These are phyloP conservation scores for Naganishia liquefaciens DNA, from an alignment of 1,284 basidiomycete genomes.

Conservation along the genomic window DNA sequence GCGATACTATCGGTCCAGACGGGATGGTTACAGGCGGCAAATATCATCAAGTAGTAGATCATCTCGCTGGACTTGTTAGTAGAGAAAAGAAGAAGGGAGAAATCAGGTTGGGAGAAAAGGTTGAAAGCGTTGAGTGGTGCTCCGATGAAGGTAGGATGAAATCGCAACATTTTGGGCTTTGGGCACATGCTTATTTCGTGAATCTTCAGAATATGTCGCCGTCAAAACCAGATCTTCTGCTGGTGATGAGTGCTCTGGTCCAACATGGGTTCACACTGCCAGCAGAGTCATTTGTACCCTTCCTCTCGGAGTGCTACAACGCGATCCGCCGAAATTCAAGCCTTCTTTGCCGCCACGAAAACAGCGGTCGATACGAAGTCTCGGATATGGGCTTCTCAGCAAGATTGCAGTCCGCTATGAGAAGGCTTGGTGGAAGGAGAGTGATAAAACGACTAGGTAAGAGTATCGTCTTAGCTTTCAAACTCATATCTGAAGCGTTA, in stretches of 20 bases:
- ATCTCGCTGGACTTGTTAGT: conserved; percentile 42
- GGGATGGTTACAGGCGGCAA: conserved; percentile 43
- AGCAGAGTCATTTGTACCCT: conserved; percentile 47
- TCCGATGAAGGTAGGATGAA: conserved; percentile 24
- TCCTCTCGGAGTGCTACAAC: conserved; percentile 52
- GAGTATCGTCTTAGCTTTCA: background rate
- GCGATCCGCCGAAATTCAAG: conserved; percentile 41
- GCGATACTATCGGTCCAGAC: conserved; percentile 47
- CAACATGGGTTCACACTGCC: conserved; percentile 32
- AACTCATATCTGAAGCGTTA: background rate
- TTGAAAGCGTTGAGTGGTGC: conserved; percentile 36
- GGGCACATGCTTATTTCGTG: background rate
- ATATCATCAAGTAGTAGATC: conserved; percentile 44
- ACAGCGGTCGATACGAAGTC: conserved; percentile 43
- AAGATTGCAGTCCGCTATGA: conserved; percentile 50
- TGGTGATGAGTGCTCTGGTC: background rate
- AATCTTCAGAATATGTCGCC: background rate
- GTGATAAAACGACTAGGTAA: conserved; percentile 7
- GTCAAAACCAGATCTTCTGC: background rate
- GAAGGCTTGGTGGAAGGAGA: conserved; percentile 46
- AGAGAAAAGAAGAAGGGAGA: conserved; percentile 35
- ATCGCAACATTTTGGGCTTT: conserved; percentile 4
- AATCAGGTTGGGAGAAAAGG: conserved; percentile 40
- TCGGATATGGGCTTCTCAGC: conserved; percentile 51
- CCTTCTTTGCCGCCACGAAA: conserved; percentile 46